These are phyloP conservation scores for Phytopythium aichiense DNA, from an alignment of 352 stramenopile species.

Conservation along the genomic window DNA sequence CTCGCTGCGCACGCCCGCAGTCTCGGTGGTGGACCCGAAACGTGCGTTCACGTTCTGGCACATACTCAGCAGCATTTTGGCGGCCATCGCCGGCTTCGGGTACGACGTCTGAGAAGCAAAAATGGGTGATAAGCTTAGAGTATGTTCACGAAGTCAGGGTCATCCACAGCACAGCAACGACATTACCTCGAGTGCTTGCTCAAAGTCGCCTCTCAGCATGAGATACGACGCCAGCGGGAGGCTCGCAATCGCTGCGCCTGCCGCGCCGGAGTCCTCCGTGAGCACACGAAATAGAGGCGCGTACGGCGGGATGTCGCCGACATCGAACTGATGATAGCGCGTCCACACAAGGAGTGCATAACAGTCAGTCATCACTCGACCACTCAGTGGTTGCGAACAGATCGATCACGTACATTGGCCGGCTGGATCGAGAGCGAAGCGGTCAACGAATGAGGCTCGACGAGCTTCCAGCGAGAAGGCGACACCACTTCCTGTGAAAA, in stretches of 20 bases:
- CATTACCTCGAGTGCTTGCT: conserved; percentile 45
- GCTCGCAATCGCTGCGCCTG: conserved; percentile 55
- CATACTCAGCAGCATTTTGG: conserved; percentile 64
- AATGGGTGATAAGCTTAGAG: no score
- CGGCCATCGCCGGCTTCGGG: conserved; percentile 63
- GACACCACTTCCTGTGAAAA: conserved; percentile 9
- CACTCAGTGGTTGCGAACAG: background rate
- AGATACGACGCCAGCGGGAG: conserved; percentile 74
- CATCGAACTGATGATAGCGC: conserved; percentile 31
- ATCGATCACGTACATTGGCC: conserved; percentile 24
- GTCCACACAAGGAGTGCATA: background rate
- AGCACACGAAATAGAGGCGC: conserved; percentile 65
- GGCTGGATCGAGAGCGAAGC: conserved; percentile 45
- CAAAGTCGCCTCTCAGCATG: conserved; percentile 46
- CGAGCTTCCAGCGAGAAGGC: conserved; percentile 4
- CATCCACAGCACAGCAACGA: background rate
- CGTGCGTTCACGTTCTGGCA: conserved; percentile 56
- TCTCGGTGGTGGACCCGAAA: conserved; percentile 31
- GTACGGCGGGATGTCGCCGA: conserved; percentile 65
- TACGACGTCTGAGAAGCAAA: conserved; percentile 35
- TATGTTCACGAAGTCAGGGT: no score
- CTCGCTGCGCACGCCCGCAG: conserved; percentile 55
- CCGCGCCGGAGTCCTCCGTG: conserved; percentile 62
- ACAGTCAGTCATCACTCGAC: background rate
- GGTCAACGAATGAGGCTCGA: conserved; percentile 40